Evolutionary conservation across 176 grass and related monocot genomes (phyloP), one percentile per base, ranked within the genome.

Genomic region (Aechmea fasciata): DNA sequence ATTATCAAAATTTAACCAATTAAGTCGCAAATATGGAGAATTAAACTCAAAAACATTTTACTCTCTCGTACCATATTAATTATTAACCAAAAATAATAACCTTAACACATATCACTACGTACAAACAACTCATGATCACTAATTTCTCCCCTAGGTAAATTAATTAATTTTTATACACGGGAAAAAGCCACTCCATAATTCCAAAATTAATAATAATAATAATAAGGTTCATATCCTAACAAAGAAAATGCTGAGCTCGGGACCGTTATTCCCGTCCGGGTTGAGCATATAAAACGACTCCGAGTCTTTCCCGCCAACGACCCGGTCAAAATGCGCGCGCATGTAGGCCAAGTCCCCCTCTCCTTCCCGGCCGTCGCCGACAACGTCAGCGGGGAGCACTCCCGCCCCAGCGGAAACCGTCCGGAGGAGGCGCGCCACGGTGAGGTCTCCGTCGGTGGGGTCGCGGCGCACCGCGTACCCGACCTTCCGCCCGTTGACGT

Each of bases 221-320:
- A 23, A 23, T 23, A 23, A 23, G 22, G 22, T 33, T 89, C 84
- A 96, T 59, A 85, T 88, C 70, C 85, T 91, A 80, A 96, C 86
- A 71, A 96, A 92, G 83, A 96, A 96, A 73, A 96, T 92, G 75
- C 88, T 90, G 63, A 96, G 86, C 83, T 92, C 92, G 3, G 88
- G 86, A 0, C 92, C 88, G 11, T 77, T 78, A 78, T 87, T 96
- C 10, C 92, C 88, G 2, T 96, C 92, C 3, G 88, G 92, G 65
- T 90, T 96, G 13, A 87, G 83, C 92, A 96, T 92, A 72, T 92
- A 96, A 17, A 90, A 76, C 0, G 92, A 92, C 73, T 96, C 88
- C 0, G 92, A 96, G 69, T 96, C 88, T 47, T 85, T 73, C 13
- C 81, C 85, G 11, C 92, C 92, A 3, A 89, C 92, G 41, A 87